phyloP scores from a whole-genome alignment of 495 filamentous ascomycete genomes.

The Chlorociboria aeruginascens region DNA sequence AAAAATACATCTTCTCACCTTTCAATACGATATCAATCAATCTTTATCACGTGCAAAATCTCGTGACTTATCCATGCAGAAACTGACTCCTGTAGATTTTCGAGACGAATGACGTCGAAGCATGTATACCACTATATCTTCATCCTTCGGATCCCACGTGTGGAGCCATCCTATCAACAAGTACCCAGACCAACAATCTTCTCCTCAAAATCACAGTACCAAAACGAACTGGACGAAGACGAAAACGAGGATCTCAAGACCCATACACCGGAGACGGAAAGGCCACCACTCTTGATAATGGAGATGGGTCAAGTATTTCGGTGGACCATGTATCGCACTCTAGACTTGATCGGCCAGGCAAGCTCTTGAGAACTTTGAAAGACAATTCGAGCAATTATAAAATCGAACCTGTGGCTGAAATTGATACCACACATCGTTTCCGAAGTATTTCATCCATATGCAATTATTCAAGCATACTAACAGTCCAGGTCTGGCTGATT shows the following conservation, averaged over 20 bases:
- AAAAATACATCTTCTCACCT: neutral
- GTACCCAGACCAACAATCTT: slow-evolving; percentile 61
- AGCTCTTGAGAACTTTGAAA: slow-evolving; percentile 52
- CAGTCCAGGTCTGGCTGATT: slow-evolving; percentile 44
- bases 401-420: slow-evolving; percentile 57
- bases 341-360: slow-evolving; percentile 28
- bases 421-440: slow-evolving; percentile 78
- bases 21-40: neutral
- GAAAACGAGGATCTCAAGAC: slow-evolving; percentile 58
- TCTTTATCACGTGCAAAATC: neutral
- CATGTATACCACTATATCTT: slow-evolving; percentile 50
- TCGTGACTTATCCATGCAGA: neutral
- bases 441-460: slow-evolving; percentile 37
- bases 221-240: slow-evolving; percentile 71
- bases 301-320: too few relatives aligned
- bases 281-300: neutral
- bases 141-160: slow-evolving; percentile 67
- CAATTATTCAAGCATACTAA: neutral
- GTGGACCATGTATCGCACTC: slow-evolving; percentile 21
- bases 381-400: slow-evolving; percentile 61
- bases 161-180: slow-evolving; percentile 60
- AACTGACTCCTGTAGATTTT: slow-evolving; percentile 28
- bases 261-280: slow-evolving; percentile 35
- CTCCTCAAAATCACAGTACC: slow-evolving; percentile 81
- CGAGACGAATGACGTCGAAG: slow-evolving; percentile 26